These are phyloP conservation scores for Stephania cephalantha DNA, from an alignment of 164 flowering plant genomes.

Conservation along the genomic window DNA sequence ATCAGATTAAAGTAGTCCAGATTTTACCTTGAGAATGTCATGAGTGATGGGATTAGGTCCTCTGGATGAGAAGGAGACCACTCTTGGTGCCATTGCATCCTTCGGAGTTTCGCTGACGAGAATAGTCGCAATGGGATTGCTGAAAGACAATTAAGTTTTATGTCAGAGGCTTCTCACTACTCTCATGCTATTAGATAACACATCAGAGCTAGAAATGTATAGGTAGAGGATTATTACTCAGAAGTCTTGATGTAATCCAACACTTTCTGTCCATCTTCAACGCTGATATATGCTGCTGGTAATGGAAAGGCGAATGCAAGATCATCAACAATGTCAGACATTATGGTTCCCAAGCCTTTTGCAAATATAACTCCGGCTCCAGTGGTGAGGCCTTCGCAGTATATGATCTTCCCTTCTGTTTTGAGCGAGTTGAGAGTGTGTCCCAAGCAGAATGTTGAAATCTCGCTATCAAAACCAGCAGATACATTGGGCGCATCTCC, in stretches of 20 bases:
- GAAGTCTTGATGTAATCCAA: constrained; percentile 13
- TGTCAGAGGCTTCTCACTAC: neutral
- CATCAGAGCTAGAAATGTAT: neutral
- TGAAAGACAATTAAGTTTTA: constrained; percentile 4
- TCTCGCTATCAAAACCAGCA: neutral
- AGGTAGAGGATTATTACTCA: constrained; percentile 5
- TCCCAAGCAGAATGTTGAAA: constrained; percentile 1
- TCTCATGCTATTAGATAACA: neutral
- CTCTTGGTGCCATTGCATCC: constrained; percentile 14
- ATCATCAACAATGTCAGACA: neutral
- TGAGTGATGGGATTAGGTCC: constrained; percentile 16
- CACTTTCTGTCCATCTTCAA: constrained; percentile 6
- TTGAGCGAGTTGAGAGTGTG: constrained; percentile 10
- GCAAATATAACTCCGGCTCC: constrained; percentile 16
- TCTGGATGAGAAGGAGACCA: constrained; percentile 19
- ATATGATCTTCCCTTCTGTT: constrained; percentile 23
- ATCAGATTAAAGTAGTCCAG: neutral
- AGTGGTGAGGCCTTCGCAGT: constrained; percentile 18
- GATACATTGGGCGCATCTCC: constrained; percentile 16
- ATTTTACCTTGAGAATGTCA: constrained; percentile 18
- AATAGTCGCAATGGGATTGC: constrained; percentile 19
- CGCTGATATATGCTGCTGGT: constrained; percentile 9
- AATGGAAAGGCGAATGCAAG: constrained; percentile 12
- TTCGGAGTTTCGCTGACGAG: constrained; percentile 10
- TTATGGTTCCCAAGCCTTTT: constrained; percentile 18